These are phyloP conservation scores for Sporothrix globosa DNA, from an alignment of 2,329 filamentous ascomycete species.

Conservation along the genomic window DNA sequence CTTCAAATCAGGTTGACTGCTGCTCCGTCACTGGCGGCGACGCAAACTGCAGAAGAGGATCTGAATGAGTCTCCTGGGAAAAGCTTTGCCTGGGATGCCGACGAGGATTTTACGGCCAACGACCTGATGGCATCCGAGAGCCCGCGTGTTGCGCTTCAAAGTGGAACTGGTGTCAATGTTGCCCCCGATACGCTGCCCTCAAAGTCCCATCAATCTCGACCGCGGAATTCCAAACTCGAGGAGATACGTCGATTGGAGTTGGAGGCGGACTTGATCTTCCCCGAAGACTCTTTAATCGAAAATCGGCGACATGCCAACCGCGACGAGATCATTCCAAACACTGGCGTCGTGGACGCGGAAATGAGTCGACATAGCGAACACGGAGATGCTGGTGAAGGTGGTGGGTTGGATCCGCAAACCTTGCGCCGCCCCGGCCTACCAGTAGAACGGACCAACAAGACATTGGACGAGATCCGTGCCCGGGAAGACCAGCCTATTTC, in stretches of 20 bases:
- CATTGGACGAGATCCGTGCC: constrained; percentile 54
- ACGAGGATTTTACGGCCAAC: constrained; percentile 61
- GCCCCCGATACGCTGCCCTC: not conserved
- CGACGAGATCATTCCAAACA: constrained; percentile 14
- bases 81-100: constrained; percentile 59
- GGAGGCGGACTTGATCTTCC: constrained; percentile 36
- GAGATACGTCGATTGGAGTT: constrained; percentile 45
- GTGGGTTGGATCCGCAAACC: not conserved
- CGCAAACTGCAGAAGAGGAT: not conserved
- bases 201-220: constrained; percentile 35
- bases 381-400: not conserved
- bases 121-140: constrained; percentile 61
- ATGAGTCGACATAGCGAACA: constrained; percentile 34
- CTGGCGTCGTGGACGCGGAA: not conserved
- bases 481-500: constrained; percentile 51
- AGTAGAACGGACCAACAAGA: constrained; percentile 46
- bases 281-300: constrained; percentile 32
- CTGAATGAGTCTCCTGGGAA: constrained; percentile 49
- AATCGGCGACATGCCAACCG: not conserved
- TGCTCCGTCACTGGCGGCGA: not conserved
- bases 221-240: constrained; percentile 51
- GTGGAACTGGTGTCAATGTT: constrained; percentile 32
- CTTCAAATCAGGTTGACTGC: not conserved
- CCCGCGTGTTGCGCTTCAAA: constrained; percentile 49
- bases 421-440: constrained; percentile 26